Evolutionary conservation across 495 filamentous ascomycete species (phyloP), one percentile per base, ranked within the genome.

Genomic region (Rusavskia elegans): DNA sequence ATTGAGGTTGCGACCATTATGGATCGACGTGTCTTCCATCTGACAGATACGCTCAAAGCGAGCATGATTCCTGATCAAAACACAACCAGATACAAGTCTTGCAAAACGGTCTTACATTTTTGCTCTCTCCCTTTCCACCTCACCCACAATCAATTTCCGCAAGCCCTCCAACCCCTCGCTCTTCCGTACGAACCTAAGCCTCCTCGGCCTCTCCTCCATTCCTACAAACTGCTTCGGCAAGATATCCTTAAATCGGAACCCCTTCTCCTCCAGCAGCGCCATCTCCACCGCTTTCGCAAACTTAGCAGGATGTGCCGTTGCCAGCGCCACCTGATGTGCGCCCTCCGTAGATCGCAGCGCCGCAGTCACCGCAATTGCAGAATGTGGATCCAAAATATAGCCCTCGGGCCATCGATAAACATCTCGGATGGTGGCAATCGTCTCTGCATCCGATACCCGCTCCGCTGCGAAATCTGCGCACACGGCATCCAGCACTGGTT

Each of bases 301-400:
- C 66, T 97, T 97, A 39, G 89, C 90, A 3, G 90, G 90, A 68
- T 96, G 90, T 9, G 89, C 89, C 2, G 90, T 97, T 5, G 86
- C 84, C 5, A 96, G 77, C 3, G 87, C 79, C 63, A 98, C 85
- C 60, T 86, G 83, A 50, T 74, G 70, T 19, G 67, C 69, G 17
- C 64, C 60, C 3, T 48, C 55, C 5, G 29, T 25, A 14, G 68
- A 65, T n/a, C 76, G 71, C 37, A 36, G 16, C 11, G 55, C 50
- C 17, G 85, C 89, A 27, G 79, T 68, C 25, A 96, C 74, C 45
- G 89, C 92, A 40, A 96, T 81, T 1, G 92, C 89, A 4, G 85
- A 81, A 72, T 96, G 92, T 8, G 90, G 89, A 60, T 98, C 92
- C 2, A 95, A 79, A 36, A 96, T 75, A 67, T 97, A 97, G 39